Conservation (phyloP, 2,329 filamentous ascomycete genomes). For the Colletotrichum gigasporum region DNA sequence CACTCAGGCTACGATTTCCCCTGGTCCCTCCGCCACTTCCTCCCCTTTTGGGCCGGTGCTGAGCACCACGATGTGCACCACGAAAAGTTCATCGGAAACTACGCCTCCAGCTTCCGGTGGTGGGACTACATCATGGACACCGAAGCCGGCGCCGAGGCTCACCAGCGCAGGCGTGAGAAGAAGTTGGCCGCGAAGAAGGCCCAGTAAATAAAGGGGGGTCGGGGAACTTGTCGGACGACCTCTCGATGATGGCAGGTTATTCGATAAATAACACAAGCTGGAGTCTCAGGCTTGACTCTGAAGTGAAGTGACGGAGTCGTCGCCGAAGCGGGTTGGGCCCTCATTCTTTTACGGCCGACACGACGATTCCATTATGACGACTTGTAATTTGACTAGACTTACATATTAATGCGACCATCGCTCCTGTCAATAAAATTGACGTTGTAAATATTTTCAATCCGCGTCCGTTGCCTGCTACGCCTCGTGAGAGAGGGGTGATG, state of each 20-base stretch:
- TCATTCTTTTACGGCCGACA: background rate
- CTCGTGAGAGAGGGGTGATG: background rate
- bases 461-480: background rate
- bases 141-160: slow-evolving; percentile 87
- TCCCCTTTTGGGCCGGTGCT: slow-evolving; percentile 98
- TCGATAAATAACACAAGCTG: background rate
- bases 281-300: background rate
- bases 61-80: slow-evolving; percentile 97
- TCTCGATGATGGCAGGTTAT: too few species aligned
- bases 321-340: background rate
- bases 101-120: slow-evolving; percentile 97
- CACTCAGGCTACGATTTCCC: slow-evolving; percentile 99
- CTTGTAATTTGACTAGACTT: slow-evolving; percentile 2
- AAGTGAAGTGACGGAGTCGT: background rate
- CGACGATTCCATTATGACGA: background rate
- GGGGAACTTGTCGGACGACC: background rate
- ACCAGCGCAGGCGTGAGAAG: slow-evolving; percentile 82
- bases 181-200: slow-evolving; percentile 78
- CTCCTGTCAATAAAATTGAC: background rate
- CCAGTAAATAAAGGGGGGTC: slow-evolving; percentile 58
- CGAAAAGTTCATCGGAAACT: slow-evolving; percentile 99
- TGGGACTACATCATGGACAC: slow-evolving; percentile 97
- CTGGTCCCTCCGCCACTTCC: slow-evolving; percentile 93
- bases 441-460: background rate
- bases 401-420: background rate